Base-by-base conservation (phyloP, 495 filamentous ascomycete species). In the Apiosordaria backusii region DNA sequence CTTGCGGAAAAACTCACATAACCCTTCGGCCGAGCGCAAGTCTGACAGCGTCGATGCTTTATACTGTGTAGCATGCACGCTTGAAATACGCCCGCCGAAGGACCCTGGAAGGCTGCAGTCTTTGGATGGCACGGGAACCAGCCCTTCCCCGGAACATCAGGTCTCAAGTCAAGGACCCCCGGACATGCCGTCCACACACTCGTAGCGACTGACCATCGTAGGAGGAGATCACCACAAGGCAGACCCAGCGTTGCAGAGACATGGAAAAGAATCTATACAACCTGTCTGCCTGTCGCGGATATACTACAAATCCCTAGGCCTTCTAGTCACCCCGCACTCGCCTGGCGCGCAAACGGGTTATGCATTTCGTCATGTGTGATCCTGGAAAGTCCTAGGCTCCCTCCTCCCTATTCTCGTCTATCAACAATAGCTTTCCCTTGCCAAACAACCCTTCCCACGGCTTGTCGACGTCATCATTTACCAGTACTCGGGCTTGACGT, bases 401-500 rank as follows among this genome's bases (percentile, higher is more conserved):
- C 35, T 45, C 35, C 35, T 45, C n/a, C n/a, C 35, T 45, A 45
- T 22, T 3, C n/a, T n/a, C 50, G n/a, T 25, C 50, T 52, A 50
- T 59, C 57, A 27, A 63, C 60, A 5, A 55, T 63, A 45, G 35
- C 64, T 61, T 62, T 66, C 68, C 65, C 70, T 68, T 66, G 57
- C 63, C 68, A 60, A 66, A 59, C 19, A 13, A 23, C 62, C 60
- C 50, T 57, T 35, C 4, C 61, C 45, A 9, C 18, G 15, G 19
- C 6, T 27, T 15, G n/a, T 10, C 45, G 57, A 60, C 27, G 57
- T 59, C 23, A 27, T 5, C 16, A 10, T 70, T 71, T 90, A 97
- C 84, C 88, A 86, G 86, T 98, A 98, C 73, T 95, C 85, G 27
- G 92, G 91, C 86, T 89, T 90, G 77, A 99, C 90, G 82, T 81